Evolutionary conservation across 208 protist genomes (phyloP), one percentile per base, ranked within the genome.

Genomic region (Acanthamoeba polyphaga): DNA sequence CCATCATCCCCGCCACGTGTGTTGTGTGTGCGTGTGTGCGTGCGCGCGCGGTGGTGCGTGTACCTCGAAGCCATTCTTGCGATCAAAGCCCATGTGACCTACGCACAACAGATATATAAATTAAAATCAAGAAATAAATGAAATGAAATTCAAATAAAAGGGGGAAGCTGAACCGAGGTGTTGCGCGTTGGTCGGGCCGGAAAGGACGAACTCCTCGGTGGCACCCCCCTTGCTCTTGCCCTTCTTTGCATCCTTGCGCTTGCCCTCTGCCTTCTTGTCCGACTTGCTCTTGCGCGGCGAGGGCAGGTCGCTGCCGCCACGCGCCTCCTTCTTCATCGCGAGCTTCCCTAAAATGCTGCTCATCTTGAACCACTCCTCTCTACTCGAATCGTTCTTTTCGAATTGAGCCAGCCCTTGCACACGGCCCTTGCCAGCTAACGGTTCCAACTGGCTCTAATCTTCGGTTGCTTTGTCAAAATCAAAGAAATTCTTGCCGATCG

Each of bases 11-110:
- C 1, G 2, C 15, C 64, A 10, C n/a, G 64, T 70, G 64, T 22
- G 10, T 66, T 7, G 60, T 22, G 60, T 7, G 5, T 4, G 8
- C 4, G 4, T 62, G 58, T 12, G 12, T 70, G 19, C 34, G 64
- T n/a, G 29, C n/a, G 64, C 0, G 64, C 6, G n/a, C 6, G 13
- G 60, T 19, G 60, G 24, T 46, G 43, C 38, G 29, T 80, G 24
- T 76, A 82, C 74, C 74, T 82, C 74, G 46, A 82, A 82, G 29
- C 74, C 74, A 53, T 82, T 82, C 38, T 82, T 82, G 24, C 74
- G 74, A 51, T 82, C 74, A 82, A 82, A 82, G 74, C 74, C 74
- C 74, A 82, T 82, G 46, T 82, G 74, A 17, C 74, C 74, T 82
- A 17, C 1, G 8, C 15, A 4, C 5, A n/a, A 13, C 24, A 49